These are phyloP conservation scores for Ogataea philodendri DNA, from an alignment of 805 yeast genomes.

Conservation along the genomic window DNA sequence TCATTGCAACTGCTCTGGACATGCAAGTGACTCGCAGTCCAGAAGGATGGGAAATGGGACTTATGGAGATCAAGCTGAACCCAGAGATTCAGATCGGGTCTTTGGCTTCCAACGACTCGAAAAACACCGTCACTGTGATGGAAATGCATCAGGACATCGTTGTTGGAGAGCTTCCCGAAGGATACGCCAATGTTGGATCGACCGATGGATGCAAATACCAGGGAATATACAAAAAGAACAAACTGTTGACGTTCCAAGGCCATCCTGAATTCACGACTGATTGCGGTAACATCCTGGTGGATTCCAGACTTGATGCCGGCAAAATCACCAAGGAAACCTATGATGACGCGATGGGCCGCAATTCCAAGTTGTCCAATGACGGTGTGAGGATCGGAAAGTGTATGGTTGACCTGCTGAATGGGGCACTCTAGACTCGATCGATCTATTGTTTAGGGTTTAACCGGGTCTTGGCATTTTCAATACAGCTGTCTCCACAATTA, in stretches of 20 bases:
- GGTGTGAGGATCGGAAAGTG: constrained; percentile 7
- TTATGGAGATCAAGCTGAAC: constrained; percentile 48
- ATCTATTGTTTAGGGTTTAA: too few species aligned
- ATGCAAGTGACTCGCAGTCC: constrained; percentile 54
- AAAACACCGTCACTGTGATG: constrained; percentile 37
- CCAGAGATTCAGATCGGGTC: constrained; percentile 30
- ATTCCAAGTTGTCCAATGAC: constrained; percentile 9
- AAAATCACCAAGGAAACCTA: constrained; percentile 7
- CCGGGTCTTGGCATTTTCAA: too few species aligned
- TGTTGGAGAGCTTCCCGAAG: constrained; percentile 30
- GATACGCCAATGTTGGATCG: constrained; percentile 47
- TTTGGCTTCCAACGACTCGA: constrained; percentile 14
- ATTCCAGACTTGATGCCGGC: constrained; percentile 9
- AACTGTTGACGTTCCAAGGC: constrained; percentile 75
- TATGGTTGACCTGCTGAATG: constrained; percentile 12
- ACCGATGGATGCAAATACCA: constrained; percentile 59
- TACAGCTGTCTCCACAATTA: too few species aligned
- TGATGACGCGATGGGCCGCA: constrained; percentile 6
- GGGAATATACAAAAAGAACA: constrained; percentile 56
- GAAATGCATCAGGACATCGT: constrained; percentile 56
- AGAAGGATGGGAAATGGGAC: constrained; percentile 75
- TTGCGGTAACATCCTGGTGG: constrained; percentile 22
- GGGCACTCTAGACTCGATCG: neutral
- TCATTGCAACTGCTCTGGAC: constrained; percentile 68
- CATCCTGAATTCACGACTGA: constrained; percentile 77